Evolutionary conservation across 2,329 filamentous ascomycete genomes (phyloP), one percentile per base, ranked within the genome.

Genomic region (Cryphonectria carpinicola): DNA sequence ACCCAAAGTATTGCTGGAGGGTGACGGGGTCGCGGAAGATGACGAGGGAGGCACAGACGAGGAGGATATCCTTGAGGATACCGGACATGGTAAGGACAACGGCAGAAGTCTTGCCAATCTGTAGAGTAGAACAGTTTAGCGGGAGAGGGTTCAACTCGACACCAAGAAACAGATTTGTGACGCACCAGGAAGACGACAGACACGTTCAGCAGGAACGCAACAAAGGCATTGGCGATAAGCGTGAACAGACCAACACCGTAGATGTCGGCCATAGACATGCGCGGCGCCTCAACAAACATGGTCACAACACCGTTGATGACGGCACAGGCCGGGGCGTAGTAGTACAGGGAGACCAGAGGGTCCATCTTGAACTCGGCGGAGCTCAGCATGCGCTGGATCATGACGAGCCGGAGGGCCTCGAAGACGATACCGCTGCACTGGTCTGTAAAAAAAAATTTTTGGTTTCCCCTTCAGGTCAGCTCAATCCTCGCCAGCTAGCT

Each of bases 321-420:
- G 65, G 92, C 92, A 81, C 92, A 94, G 68, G 92, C 89, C 28
- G 92, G 92, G 1, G 92, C 92, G 77, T 93, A 94, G 85, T 94
- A 94, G 87, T 94, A 94, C 19, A 94, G 87, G 41, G 92, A 94
- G 66, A 94, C 92, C n/a, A 94, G 84, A 35, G 92, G 92, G 79
- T 94, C 92, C 92, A 94, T 94, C 87, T 94, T 94, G 87, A 91
- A 93, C 81, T 94, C 92, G 63, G 90, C 86, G 66, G 90, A 91
- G 82, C 89, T 93, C 75, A 94, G 87, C 63, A 94, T 85, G 73
- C 89, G 89, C 84, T 94, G 89, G 67, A 94, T 91, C 89, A 94
- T 89, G 83, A 91, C 92, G 71, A 94, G 86, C 77, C 92, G 90
- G 74, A 92, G 87, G 69, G 92, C 92, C 81, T 94, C 92, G 78